These are phyloP conservation scores for Plasmodium falciparum DNA, from an alignment of 169 alveolate species.

Conservation along the genomic window DNA sequence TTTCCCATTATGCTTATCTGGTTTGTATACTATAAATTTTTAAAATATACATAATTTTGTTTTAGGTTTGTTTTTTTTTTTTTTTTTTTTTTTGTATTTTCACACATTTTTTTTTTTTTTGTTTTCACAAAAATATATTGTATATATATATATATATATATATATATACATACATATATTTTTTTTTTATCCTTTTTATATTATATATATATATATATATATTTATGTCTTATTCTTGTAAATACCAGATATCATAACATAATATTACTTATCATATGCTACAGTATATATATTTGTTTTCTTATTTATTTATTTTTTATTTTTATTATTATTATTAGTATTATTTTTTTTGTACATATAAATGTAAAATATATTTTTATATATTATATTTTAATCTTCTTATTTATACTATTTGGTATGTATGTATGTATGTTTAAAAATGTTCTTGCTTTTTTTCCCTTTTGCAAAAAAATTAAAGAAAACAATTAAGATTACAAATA, in stretches of 20 bases:
- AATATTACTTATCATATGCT: too few relatives aligned
- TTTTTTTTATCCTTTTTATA: too few relatives aligned
- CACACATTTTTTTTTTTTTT: not conserved
- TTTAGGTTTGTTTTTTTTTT: not conserved
- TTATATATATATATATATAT: not conserved
- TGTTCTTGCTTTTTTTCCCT: too few relatives aligned
- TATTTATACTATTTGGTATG: too few relatives aligned
- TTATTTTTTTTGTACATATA: not conserved
- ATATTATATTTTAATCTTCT: too few relatives aligned
- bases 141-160: not conserved
- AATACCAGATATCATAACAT: too few relatives aligned
- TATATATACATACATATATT: too few relatives aligned
- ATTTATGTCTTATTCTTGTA: not conserved
- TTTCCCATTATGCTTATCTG: not conserved
- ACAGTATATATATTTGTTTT: not conserved
- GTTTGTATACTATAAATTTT: not conserved
- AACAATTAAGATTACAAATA: too few relatives aligned
- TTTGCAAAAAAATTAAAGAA: too few relatives aligned
- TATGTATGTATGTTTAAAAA: too few relatives aligned
- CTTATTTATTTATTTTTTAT: not conserved
- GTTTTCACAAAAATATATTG: not conserved
- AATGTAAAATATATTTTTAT: too few relatives aligned
- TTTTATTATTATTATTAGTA: too few relatives aligned
- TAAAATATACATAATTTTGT: not conserved
- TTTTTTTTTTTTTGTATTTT: constrained; percentile 1